These are phyloP conservation scores for Phyllosticta citribraziliensis DNA, from an alignment of 2,329 filamentous ascomycete species.

Conservation along the genomic window DNA sequence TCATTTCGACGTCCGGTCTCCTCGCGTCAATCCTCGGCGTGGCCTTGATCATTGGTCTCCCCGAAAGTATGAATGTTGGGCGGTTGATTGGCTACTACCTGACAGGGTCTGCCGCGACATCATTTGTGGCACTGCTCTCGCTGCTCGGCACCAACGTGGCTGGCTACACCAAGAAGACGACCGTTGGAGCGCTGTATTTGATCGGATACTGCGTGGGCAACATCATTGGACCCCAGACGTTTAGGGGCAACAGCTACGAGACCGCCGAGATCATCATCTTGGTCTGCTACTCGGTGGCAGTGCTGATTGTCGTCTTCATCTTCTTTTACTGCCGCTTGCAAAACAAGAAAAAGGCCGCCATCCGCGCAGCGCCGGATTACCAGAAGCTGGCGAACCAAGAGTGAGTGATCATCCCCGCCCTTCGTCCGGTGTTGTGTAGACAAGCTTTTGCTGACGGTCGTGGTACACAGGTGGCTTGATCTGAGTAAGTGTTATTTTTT, in stretches of 20 bases:
- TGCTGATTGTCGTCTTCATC: constrained; percentile 50
- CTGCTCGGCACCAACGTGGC: constrained; percentile 54
- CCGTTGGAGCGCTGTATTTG: constrained; percentile 40
- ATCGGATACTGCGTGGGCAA: constrained; percentile 41
- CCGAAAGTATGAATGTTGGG: constrained; percentile 47
- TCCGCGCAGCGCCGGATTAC: constrained; percentile 47
- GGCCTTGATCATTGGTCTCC: constrained; percentile 54
- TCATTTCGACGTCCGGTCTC: constrained; percentile 45
- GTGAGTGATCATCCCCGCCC: constrained; percentile 24
- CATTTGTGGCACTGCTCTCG: constrained; percentile 54
- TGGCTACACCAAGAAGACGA: constrained; percentile 51
- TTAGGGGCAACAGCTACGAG: constrained; percentile 44
- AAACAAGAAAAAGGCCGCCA: constrained; percentile 49
- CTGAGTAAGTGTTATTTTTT: constrained; percentile 23
- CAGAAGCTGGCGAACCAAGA: constrained; percentile 56
- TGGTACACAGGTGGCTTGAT: constrained; percentile 40
- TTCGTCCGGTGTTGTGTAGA: constrained; percentile 1
- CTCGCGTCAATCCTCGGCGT: constrained; percentile 48
- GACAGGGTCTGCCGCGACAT: constrained; percentile 48
- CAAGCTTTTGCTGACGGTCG: background rate
- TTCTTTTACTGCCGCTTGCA: constrained; percentile 50
- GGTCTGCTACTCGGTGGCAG: constrained; percentile 45
- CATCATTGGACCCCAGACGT: constrained; percentile 36
- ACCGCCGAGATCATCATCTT: constrained; percentile 56
- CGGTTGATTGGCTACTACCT: constrained; percentile 57